Base-by-base conservation (phyloP, 768 basidiomycete genomes). In the Auriscalpium vulgare region DNA sequence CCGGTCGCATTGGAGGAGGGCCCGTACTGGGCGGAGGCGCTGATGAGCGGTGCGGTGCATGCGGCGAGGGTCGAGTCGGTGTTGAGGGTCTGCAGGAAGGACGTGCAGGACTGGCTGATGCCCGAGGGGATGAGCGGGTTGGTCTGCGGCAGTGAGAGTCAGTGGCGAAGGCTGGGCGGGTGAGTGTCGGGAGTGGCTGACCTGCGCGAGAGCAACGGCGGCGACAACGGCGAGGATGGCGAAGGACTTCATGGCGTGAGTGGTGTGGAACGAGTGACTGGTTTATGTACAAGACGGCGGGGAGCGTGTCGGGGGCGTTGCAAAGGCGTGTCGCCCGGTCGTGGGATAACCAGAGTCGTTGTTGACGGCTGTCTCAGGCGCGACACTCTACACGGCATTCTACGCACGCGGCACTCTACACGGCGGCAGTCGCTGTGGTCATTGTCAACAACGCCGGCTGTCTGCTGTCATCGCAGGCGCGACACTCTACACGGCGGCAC, bases 21-120 rank as follows among this genome's bases (percentile, higher is more conserved):
- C 7, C 69, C 69, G 54, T 85, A 91, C 43, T 70, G 67, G 19
- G 77, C 61, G 34, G 87, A 82, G 10, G 87, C 82, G 21, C 73
- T 68, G 59, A 83, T 78, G 65, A 97, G 71, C 10, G 84, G 67
- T 0, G 64, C 63, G 19, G 88, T 80, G 78, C 93, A 97, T 10
- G 76, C 62, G 1, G 71, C 57, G 55, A 97, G 69, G 48, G 56
- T 64, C 2, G 74, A 17, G 71, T 95, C 79, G 45, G 61, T 67
- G 75, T 97, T 83, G 55, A 98, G 76, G 10, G 64, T 58, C 4
- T 56, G 70, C 62, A 94, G 77, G 76, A 83, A 95, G 4, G 65
- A 56, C 17, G 67, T 55, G 76, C 90, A 92, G 19, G 61, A 40
- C 1, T 59, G 1, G 65, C 78, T 81, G 64, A 92, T 82, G 53